A percentile compares a stretch with the other conserved stretches of the same genome.
Evolutionary conservation across 225 moss, liverwort and hornwort genomes (phyloP).

Genomic region (Ulota crispa): DNA sequence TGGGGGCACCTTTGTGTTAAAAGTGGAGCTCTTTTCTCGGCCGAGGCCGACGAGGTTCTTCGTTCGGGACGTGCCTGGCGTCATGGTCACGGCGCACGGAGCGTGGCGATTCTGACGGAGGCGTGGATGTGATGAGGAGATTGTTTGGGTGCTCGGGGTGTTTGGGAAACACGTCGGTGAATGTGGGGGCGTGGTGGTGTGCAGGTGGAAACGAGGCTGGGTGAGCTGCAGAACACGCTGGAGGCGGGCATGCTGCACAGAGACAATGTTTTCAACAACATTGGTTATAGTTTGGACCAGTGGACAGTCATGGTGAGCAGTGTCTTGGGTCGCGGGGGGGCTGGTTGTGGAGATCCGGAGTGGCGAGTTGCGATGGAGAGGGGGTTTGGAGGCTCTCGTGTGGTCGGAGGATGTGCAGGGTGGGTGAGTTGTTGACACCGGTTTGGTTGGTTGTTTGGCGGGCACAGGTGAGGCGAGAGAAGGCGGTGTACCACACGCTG

Average conservation of each 20-base stretch:
- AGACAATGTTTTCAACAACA: conserved; percentile 78
- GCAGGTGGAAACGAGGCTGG: conserved; percentile 75
- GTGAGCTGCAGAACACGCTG: conserved; percentile 83
- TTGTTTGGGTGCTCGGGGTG: neutral
- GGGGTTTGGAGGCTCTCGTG: too few relatives aligned
- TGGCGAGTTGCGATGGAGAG: neutral
- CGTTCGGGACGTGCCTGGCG: neutral
- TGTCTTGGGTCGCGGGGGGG: neutral
- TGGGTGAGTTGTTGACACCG: neutral
- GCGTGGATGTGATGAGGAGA: neutral
- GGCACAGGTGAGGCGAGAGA: conserved; percentile 85
- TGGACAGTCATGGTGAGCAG: conserved; percentile 86
- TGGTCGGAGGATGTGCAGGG: neutral
- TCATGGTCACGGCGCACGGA: neutral
- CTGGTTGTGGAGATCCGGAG: neutral
- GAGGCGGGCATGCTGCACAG: conserved; percentile 89
- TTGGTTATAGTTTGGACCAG: conserved; percentile 83
- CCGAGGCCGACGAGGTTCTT: neutral
- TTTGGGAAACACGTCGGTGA: neutral
- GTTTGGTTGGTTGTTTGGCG: neutral
- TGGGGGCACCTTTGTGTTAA: neutral
- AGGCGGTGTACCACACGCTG: conserved; percentile 93
- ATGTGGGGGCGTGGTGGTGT: neutral
- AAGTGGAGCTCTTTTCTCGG: neutral
- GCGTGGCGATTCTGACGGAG: neutral